These are phyloP conservation scores for Salvia sclarea DNA, from an alignment of 305 asterid species.

Conservation along the genomic window DNA sequence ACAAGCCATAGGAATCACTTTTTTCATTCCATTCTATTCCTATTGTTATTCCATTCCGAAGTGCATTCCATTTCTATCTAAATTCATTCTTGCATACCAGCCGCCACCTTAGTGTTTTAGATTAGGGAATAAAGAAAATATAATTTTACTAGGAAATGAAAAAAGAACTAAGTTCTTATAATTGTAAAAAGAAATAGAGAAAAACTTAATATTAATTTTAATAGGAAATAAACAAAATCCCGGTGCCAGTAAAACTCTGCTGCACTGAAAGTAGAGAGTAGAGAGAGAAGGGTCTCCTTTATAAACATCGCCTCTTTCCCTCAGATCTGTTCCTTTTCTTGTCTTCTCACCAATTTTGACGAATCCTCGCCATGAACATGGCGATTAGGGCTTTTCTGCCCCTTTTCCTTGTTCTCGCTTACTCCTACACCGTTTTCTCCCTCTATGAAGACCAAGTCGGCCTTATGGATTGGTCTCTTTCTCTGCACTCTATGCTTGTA, in stretches of 20 bases:
- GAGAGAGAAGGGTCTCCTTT: conserved; percentile 1
- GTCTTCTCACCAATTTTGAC: conserved; percentile 28
- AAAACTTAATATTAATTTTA: too few species aligned
- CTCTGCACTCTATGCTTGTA: conserved; percentile 11
- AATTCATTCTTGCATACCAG: too few species aligned
- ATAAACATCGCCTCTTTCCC: conserved; percentile 30
- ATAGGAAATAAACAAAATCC: neutral
- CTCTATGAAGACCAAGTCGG: conserved; percentile 95
- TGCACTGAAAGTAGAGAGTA: neutral
- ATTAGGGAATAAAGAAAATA: too few species aligned
- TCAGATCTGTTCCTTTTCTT: conserved; percentile 39
- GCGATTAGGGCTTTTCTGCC: conserved; percentile 60
- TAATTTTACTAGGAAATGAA: too few species aligned
- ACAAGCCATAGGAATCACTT: too few species aligned
- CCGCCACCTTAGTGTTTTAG: too few species aligned
- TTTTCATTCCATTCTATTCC: too few species aligned
- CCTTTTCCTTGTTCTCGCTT: conserved; percentile 40
- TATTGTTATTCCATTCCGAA: too few species aligned
- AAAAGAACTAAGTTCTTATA: too few species aligned
- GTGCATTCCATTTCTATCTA: too few species aligned
- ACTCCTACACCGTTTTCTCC: conserved; percentile 42
- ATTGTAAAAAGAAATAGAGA: too few species aligned
- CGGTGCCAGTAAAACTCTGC: neutral
- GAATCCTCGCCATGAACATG: conserved; percentile 56
- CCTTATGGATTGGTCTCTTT: conserved; percentile 79